These are phyloP conservation scores for Irpex sp. DNA, from an alignment of 1,284 basidiomycete species.

Conservation along the genomic window DNA sequence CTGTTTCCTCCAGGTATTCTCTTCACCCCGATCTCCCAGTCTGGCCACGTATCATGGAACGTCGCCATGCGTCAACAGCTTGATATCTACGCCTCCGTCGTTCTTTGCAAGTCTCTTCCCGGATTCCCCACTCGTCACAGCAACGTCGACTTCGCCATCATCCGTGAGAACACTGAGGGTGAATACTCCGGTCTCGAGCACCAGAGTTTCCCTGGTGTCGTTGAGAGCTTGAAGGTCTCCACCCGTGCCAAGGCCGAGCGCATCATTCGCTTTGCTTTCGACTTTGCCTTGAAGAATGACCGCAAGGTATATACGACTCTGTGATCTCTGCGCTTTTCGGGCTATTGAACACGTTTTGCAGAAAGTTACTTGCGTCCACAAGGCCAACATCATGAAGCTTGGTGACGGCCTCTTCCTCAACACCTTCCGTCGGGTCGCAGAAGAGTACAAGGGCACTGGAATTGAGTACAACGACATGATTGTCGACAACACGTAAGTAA, in stretches of 20 bases:
- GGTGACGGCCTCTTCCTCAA: constrained; percentile 99
- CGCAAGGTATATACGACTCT: constrained; percentile 65
- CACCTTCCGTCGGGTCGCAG: constrained; percentile 94
- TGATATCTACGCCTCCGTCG: constrained; percentile 98
- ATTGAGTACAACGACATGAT: constrained; percentile 98
- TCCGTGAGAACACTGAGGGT: constrained; percentile 99
- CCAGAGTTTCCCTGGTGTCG: constrained; percentile 97
- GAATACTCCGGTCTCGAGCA: constrained; percentile 99
- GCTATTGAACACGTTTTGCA: constrained; percentile 29
- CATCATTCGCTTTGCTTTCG: constrained; percentile 96
- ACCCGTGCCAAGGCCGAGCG: constrained; percentile 96
- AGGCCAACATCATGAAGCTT: constrained; percentile 99
- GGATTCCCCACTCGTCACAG: constrained; percentile 95
- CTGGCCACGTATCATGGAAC: constrained; percentile 99
- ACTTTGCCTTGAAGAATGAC: constrained; percentile 98
- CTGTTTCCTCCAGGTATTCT: constrained; percentile 75
- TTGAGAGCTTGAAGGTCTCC: constrained; percentile 97
- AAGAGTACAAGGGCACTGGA: constrained; percentile 92
- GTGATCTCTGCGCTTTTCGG: background rate
- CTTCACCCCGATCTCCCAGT: constrained; percentile 96
- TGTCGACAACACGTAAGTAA: constrained; percentile 90
- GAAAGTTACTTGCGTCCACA: constrained; percentile 99
- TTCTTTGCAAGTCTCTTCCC: constrained; percentile 97
- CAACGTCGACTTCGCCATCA: constrained; percentile 96
- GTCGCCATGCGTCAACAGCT: constrained; percentile 99